These are phyloP conservation scores for Vaccinium corymbosum DNA, from an alignment of 148 eudicot species.

Conservation along the genomic window DNA sequence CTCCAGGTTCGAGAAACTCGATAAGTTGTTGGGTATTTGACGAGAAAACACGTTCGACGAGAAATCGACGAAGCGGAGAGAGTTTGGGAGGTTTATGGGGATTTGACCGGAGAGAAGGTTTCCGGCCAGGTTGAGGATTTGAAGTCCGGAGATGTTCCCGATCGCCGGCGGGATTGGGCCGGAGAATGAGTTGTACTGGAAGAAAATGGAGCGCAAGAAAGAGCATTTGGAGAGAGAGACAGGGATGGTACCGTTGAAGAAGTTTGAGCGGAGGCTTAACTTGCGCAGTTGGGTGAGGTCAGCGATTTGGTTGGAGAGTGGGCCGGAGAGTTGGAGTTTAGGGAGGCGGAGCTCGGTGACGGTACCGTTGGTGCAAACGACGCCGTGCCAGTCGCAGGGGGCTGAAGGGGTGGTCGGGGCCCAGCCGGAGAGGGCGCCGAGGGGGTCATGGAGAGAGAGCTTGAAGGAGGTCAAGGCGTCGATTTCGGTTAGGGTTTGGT, in stretches of 20 bases:
- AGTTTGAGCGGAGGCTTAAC: slow-evolving; percentile 61
- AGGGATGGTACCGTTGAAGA: slow-evolving; percentile 49
- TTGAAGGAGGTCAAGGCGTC: slow-evolving; percentile 29
- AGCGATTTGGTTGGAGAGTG: slow-evolving; percentile 26
- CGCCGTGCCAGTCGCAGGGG: slow-evolving; percentile 52
- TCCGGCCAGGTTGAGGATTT: slow-evolving; percentile 37
- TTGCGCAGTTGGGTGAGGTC: slow-evolving; percentile 41
- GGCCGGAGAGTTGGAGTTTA: slow-evolving; percentile 41
- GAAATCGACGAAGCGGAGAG: background rate
- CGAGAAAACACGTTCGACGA: background rate
- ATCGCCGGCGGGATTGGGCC: slow-evolving; percentile 30
- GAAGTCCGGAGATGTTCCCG: slow-evolving; percentile 35
- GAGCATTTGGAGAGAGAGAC: slow-evolving; percentile 34
- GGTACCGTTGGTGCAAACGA: slow-evolving; percentile 27
- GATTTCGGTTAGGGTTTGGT: slow-evolving; percentile 19
- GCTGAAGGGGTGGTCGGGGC: slow-evolving; percentile 24
- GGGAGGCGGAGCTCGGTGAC: slow-evolving; percentile 48
- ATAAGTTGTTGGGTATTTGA: background rate
- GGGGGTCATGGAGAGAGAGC: slow-evolving; percentile 34
- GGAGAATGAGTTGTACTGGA: slow-evolving; percentile 45
- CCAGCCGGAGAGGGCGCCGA: slow-evolving; percentile 33
- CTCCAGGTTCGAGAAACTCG: background rate
- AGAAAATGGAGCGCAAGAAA: slow-evolving; percentile 34
- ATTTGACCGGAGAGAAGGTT: background rate
- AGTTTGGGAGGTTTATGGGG: background rate